Percentiles rank a stretch among this genome's conserved stretches.
These are phyloP conservation scores for Vaccinium macrocarpon DNA, from an alignment of 148 eudicot genomes.

Conservation along the genomic window DNA sequence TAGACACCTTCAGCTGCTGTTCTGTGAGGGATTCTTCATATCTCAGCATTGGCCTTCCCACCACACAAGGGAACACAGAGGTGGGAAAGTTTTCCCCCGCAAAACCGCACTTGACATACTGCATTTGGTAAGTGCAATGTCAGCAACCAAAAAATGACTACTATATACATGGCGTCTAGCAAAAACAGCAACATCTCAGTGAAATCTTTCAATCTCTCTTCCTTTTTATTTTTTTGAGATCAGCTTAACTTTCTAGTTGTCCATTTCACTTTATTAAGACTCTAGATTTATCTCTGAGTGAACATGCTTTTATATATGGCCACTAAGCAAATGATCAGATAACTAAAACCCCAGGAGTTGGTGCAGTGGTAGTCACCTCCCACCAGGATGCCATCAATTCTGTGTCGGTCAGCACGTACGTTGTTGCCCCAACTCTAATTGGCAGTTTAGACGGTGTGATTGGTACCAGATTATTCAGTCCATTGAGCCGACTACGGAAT, in stretches of 20 bases:
- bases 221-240: not conserved
- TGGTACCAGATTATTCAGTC: too few species aligned
- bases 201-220: not conserved
- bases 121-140: conserved; percentile 29
- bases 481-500: not conserved
- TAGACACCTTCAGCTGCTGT: conserved; percentile 79
- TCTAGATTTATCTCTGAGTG: too few species aligned
- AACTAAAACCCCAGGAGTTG: too few species aligned
- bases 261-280: too few species aligned
- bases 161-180: not conserved
- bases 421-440: too few species aligned
- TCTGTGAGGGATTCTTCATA: conserved; percentile 94
- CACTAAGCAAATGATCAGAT: too few species aligned
- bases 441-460: too few species aligned
- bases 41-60: conserved; percentile 90
- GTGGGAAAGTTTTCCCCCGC: conserved; percentile 99
- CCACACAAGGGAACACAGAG: conserved; percentile 97
- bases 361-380: too few species aligned
- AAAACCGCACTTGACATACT: conserved; percentile 99
- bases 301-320: too few species aligned
- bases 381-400: too few species aligned
- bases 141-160: not conserved
- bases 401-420: too few species aligned
- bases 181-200: not conserved
- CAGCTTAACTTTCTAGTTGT: not conserved